A percentile compares a stretch with the other conserved stretches of the same genome.
These are phyloP conservation scores for Powellomyces hirtus DNA, from an alignment of 192 early-diverging fungal species.

Conservation along the genomic window DNA sequence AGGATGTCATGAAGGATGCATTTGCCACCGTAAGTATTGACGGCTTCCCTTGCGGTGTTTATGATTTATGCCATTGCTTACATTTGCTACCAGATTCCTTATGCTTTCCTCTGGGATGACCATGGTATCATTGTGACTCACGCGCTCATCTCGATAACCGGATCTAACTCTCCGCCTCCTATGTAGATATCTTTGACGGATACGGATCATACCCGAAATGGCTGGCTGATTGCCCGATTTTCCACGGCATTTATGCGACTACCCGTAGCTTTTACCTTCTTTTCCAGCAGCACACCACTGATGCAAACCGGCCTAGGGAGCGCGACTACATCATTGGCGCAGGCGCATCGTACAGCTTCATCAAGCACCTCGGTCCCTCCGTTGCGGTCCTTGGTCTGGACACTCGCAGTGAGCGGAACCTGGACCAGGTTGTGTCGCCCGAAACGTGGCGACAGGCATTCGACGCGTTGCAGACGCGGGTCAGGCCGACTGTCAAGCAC, in stretches of 20 bases:
- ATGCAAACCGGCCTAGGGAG: slow-evolving; percentile 40
- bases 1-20: slow-evolving; percentile 53
- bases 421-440: slow-evolving; percentile 57
- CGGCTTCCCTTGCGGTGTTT: background rate
- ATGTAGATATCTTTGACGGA: slow-evolving; percentile 74
- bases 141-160: slow-evolving; percentile 1
- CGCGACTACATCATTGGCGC: slow-evolving; percentile 56
- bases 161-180: slow-evolving; percentile 66
- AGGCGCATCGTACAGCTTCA: slow-evolving; percentile 44
- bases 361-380: slow-evolving; percentile 67
- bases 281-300: slow-evolving; percentile 60
- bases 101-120: slow-evolving; percentile 79
- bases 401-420: slow-evolving; percentile 69
- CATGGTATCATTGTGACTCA: slow-evolving; percentile 72
- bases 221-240: slow-evolving; percentile 67
- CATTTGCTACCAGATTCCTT: slow-evolving; percentile 42
- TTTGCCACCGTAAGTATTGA: slow-evolving; percentile 59
- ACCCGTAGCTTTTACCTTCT: slow-evolving; percentile 77
- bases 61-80: background rate
- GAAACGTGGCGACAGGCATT: slow-evolving; percentile 61
- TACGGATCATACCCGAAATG: slow-evolving; percentile 79
- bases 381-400: slow-evolving; percentile 67
- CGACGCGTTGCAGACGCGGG: slow-evolving; percentile 46
- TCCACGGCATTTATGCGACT: slow-evolving; percentile 69
- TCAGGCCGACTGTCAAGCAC: slow-evolving; percentile 55